These are phyloP conservation scores for Penicillium sp. DNA, from an alignment of 2,329 filamentous ascomycete genomes.

Conservation along the genomic window DNA sequence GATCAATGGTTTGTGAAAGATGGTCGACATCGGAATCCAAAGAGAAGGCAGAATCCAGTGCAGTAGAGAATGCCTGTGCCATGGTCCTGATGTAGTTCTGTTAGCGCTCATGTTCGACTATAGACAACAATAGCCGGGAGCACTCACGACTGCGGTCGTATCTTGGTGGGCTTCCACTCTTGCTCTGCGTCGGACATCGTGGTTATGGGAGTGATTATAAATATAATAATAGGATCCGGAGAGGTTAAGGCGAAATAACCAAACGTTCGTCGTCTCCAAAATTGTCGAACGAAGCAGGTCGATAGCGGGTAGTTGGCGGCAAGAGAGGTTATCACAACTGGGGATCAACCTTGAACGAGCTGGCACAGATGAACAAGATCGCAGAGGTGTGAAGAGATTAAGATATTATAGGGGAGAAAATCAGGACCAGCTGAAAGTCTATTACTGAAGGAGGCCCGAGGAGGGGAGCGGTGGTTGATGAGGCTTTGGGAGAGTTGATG, in stretches of 20 bases:
- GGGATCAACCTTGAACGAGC: constrained; percentile 6
- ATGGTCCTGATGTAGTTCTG: constrained; percentile 67
- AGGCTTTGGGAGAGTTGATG: constrained; percentile 4
- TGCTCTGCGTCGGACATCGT: constrained; percentile 68
- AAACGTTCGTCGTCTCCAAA: background rate
- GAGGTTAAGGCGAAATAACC: background rate
- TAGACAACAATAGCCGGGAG: constrained; percentile 20
- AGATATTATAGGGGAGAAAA: constrained; percentile 24
- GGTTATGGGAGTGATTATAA: constrained; percentile 13
- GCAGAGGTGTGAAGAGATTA: constrained; percentile 16
- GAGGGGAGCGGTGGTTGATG: constrained; percentile 7
- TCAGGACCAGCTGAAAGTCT: constrained; percentile 38
- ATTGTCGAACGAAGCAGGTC: constrained; percentile 1
- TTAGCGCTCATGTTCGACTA: constrained; percentile 27
- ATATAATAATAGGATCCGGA: constrained; percentile 7
- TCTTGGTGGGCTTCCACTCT: constrained; percentile 82
- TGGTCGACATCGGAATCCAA: constrained; percentile 78
- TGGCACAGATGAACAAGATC: constrained; percentile 13
- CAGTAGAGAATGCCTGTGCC: constrained; percentile 82
- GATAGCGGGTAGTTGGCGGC: constrained; percentile 11
- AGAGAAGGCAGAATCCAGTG: constrained; percentile 87
- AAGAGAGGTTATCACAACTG: constrained; percentile 17
- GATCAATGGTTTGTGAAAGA: constrained; percentile 74
- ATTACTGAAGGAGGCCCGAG: constrained; percentile 11
- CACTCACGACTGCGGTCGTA: constrained; percentile 82